phyloP scores from a whole-genome alignment of 805 yeast species.

The Saturnispora zaruensis region DNA sequence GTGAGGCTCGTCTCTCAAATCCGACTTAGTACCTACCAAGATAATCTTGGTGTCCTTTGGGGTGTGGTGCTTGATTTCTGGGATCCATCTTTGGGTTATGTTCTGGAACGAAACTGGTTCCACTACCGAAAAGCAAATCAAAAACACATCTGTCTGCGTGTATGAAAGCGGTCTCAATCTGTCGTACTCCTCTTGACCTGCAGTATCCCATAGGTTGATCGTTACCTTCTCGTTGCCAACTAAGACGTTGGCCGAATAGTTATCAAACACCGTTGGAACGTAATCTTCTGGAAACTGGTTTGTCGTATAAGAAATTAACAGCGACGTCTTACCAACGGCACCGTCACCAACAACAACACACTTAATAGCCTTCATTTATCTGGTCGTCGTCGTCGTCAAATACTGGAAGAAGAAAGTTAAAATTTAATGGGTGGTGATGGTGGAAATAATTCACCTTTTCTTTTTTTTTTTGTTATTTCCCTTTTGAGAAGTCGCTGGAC shows the following conservation, averaged over 20 bases:
- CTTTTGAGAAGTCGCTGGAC: not conserved
- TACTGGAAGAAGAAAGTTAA: not conserved
- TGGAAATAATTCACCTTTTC: not conserved
- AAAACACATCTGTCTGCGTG: slow-evolving; percentile 85
- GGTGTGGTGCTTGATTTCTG: slow-evolving; percentile 80
- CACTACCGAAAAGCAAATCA: slow-evolving; percentile 78
- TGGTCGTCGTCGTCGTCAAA: not conserved
- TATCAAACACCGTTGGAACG: slow-evolving; percentile 91
- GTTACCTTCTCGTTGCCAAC: slow-evolving; percentile 76
- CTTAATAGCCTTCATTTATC: slow-evolving; percentile 69
- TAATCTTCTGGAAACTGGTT: slow-evolving; percentile 90
- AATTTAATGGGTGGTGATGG: not conserved
- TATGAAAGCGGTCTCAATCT: slow-evolving; percentile 81
- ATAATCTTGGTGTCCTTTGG: slow-evolving; percentile 60
- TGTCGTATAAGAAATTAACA: slow-evolving; percentile 81
- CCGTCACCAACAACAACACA: slow-evolving; percentile 95
- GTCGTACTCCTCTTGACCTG: slow-evolving; percentile 91
- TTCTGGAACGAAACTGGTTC: slow-evolving; percentile 75
- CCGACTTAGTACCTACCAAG: slow-evolving; percentile 83
- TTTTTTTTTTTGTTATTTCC: not conserved
- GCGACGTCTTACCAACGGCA: slow-evolving; percentile 91
- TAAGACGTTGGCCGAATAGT: slow-evolving; percentile 80
- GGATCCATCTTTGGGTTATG: slow-evolving; percentile 75
- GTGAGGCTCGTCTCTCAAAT: slow-evolving; percentile 74
- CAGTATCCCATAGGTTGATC: slow-evolving; percentile 91